A percentile compares a stretch with the other conserved stretches of the same genome.
Conservation (phyloP, 768 basidiomycete species). For the Termitomyces sp. region DNA sequence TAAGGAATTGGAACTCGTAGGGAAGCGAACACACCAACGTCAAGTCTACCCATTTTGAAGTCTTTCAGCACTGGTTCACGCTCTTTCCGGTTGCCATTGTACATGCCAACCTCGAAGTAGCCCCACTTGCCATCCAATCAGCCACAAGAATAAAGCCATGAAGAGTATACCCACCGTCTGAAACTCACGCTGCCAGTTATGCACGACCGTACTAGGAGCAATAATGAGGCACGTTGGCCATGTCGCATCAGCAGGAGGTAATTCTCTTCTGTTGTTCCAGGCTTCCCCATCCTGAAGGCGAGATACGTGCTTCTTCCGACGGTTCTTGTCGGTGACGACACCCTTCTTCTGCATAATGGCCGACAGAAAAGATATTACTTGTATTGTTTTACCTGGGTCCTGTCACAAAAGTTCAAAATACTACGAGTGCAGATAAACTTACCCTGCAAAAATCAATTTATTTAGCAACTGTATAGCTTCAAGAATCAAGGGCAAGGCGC, state of each 20-base stretch:
- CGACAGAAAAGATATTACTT: conserved; percentile 84
- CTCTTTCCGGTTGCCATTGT: conserved; percentile 49
- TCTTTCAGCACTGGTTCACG: conserved; percentile 58
- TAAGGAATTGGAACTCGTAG: background rate
- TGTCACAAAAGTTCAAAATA: background rate
- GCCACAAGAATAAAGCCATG: background rate
- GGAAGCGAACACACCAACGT: conserved; percentile 59
- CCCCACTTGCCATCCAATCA: conserved; percentile 65
- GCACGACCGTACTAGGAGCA: conserved; percentile 78
- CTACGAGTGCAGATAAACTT: conserved; percentile 2
- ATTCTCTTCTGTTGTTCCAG: conserved; percentile 47
- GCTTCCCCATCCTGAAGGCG: conserved; percentile 53
- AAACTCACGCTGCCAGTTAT: conserved; percentile 91
- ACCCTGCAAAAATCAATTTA: conserved; percentile 22
- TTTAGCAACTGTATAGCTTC: background rate
- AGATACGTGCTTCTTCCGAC: conserved; percentile 67
- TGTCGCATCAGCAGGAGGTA: conserved; percentile 65
- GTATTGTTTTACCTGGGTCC: conserved; percentile 82
- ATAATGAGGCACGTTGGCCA: conserved; percentile 90
- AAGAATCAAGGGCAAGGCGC: conserved; percentile 12
- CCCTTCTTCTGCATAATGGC: conserved; percentile 90
- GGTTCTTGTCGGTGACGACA: conserved; percentile 54
- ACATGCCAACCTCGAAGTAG: conserved; percentile 84
- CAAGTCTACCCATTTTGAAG: conserved; percentile 80
- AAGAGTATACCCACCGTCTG: conserved; percentile 50